Conservation (phyloP, 345 rosid species). For the Turritis glabra region DNA sequence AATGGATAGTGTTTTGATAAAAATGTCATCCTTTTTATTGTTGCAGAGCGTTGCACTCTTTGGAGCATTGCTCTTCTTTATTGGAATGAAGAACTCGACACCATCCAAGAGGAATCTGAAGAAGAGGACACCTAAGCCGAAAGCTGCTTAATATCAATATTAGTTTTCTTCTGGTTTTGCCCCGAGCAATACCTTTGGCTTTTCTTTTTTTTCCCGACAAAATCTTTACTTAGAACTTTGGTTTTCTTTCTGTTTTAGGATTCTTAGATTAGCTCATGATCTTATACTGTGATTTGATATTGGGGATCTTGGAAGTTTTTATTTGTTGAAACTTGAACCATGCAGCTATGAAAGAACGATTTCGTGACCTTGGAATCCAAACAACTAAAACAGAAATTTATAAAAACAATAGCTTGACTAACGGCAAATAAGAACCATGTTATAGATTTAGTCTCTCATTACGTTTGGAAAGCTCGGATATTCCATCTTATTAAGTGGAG, state of each 20-base stretch:
- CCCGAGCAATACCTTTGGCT: conserved; percentile 9
- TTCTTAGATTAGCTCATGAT: conserved; percentile 28
- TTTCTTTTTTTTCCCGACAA: not conserved
- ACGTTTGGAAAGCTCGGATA: no score
- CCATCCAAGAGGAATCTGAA: conserved; percentile 49
- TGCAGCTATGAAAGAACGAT: not conserved
- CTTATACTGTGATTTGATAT: not conserved
- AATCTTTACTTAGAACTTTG: conserved; percentile 10
- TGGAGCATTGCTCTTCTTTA: conserved; percentile 88
- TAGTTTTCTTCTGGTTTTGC: conserved; percentile 9
- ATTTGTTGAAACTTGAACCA: conserved; percentile 17
- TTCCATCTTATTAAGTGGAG: no score
- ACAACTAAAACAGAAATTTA: not conserved
- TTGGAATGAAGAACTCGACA: conserved; percentile 81
- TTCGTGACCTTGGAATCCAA: not conserved
- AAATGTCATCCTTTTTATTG: not conserved
- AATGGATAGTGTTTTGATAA: not conserved
- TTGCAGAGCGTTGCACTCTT: conserved; percentile 73
- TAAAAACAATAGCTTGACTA: not conserved
- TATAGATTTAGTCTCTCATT: no score
- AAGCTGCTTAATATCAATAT: conserved; percentile 44
- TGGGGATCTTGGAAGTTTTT: conserved; percentile 24
- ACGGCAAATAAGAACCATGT: not conserved
- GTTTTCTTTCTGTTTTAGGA: conserved; percentile 11
- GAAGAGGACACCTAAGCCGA: conserved; percentile 61